phyloP scores from a whole-genome alignment of 768 basidiomycete species.

The Floccularia luteovirens region DNA sequence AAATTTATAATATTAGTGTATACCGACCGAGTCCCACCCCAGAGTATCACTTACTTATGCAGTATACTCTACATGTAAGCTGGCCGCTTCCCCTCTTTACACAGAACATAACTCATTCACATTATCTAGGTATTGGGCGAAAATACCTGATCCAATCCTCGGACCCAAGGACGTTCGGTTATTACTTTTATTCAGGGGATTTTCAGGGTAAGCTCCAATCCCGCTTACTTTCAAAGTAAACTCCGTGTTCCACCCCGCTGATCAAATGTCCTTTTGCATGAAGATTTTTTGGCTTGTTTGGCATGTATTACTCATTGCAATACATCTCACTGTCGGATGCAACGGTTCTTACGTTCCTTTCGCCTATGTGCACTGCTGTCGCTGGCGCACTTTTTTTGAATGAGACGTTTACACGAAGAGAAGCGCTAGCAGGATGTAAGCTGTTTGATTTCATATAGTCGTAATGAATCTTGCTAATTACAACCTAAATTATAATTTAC shows the following conservation, averaged over 20 bases:
- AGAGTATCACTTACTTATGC: conserved; percentile 6
- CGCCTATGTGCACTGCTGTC: conserved; percentile 58
- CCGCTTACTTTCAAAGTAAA: too few relatives aligned
- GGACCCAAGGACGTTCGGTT: conserved; percentile 65
- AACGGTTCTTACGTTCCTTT: conserved; percentile 68
- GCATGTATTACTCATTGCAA: conserved; percentile 63
- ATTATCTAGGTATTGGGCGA: conserved; percentile 23
- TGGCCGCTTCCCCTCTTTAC: conserved; percentile 3
- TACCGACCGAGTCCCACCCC: background rate
- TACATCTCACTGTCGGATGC: conserved; percentile 77
- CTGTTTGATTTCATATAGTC: conserved; percentile 1
- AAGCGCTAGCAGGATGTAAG: conserved; percentile 44
- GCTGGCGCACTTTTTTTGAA: conserved; percentile 54
- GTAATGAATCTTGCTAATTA: background rate
- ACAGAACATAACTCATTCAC: conserved; percentile 2
- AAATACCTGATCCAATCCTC: conserved; percentile 45
- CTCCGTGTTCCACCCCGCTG: too few relatives aligned
- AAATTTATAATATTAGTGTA: background rate
- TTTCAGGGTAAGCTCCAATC: conserved; percentile 60
- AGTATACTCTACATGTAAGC: conserved; percentile 6
- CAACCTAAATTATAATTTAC: conserved; percentile 3
- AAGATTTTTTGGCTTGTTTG: conserved; percentile 71
- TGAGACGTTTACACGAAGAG: conserved; percentile 47
- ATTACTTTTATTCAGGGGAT: conserved; percentile 49
- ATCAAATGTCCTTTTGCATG: background rate